A percentile compares a stretch with the other conserved stretches of the same genome.
phyloP scores from a whole-genome alignment of 2,329 filamentous ascomycete species.

The Pseudomassariella vexata region DNA sequence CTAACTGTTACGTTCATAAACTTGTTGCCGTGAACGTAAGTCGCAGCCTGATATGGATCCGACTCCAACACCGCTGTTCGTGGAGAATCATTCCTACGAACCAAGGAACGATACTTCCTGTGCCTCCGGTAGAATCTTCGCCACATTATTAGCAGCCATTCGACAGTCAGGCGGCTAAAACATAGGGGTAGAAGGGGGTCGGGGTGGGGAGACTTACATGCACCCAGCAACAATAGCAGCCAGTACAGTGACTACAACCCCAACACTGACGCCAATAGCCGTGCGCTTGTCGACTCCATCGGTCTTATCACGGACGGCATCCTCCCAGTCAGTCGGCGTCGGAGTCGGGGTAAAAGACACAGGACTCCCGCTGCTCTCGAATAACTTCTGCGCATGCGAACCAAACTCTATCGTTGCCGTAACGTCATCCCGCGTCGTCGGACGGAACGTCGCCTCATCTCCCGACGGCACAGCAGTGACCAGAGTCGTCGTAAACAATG shows the following conservation, averaged over 20 bases:
- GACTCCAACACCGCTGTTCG: no score
- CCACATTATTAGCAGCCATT: no score
- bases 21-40: no score
- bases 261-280: conserved; percentile 1
- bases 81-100: no score
- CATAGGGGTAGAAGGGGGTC: no score
- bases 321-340: conserved; percentile 11
- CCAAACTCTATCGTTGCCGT: conserved; percentile 36
- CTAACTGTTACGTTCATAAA: no score
- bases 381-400: conserved; percentile 26
- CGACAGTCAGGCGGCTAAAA: no score
- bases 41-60: no score
- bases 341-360: conserved; percentile 34
- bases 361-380: conserved; percentile 36
- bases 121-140: no score
- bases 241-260: background rate
- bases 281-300: conserved; percentile 1
- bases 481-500: conserved; percentile 30
- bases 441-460: conserved; percentile 31
- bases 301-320: no score
- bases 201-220: conserved; percentile 1
- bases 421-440: conserved; percentile 23
- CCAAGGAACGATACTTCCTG: no score
- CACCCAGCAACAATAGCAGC: background rate
- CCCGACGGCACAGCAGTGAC: conserved; percentile 34